Percentiles rank a stretch among this genome's conserved stretches.
Evolutionary conservation across 495 filamentous ascomycete genomes (phyloP).

Genomic region (Penicillium coprophilum): DNA sequence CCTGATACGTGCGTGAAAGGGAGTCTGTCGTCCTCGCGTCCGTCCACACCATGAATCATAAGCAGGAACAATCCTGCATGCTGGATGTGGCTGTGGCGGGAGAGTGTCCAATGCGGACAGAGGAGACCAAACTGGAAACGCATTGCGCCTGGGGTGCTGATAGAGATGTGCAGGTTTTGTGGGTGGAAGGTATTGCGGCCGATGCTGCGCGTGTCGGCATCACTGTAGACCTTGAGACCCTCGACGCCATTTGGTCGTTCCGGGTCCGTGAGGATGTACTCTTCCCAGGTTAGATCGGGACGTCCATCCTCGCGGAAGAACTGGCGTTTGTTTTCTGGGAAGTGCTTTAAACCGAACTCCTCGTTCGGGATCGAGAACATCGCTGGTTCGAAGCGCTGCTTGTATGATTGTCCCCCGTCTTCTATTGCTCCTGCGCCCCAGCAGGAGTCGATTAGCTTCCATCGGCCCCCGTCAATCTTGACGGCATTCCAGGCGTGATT

Average conservation of each 20-base stretch:
- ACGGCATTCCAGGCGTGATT: constrained; percentile 95
- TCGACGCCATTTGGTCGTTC: constrained; percentile 40
- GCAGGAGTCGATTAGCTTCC: constrained; percentile 90
- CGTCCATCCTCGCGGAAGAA: constrained; percentile 68
- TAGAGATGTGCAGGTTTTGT: constrained; percentile 52
- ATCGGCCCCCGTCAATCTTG: constrained; percentile 76
- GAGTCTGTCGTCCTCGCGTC: constrained; percentile 63
- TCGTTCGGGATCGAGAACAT: constrained; percentile 81
- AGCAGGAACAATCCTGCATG: constrained; percentile 66
- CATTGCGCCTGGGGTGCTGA: constrained; percentile 52
- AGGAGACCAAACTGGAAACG: constrained; percentile 74
- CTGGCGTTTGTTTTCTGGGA: constrained; percentile 62
- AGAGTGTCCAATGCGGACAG: constrained; percentile 77
- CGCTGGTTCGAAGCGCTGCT: constrained; percentile 62
- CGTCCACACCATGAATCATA: constrained; percentile 63
- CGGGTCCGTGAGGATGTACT: constrained; percentile 65
- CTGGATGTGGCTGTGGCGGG: constrained; percentile 56
- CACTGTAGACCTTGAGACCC: constrained; percentile 53
- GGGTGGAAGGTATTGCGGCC: constrained; percentile 63
- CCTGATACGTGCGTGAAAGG: constrained; percentile 50
- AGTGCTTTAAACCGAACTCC: constrained; percentile 77
- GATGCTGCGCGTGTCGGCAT: constrained; percentile 60
- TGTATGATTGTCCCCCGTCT: constrained; percentile 56
- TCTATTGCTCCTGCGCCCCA: constrained; percentile 79
- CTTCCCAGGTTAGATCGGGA: constrained; percentile 65